Conservation (phyloP, 768 basidiomycete genomes). For the Mycena floridula region DNA sequence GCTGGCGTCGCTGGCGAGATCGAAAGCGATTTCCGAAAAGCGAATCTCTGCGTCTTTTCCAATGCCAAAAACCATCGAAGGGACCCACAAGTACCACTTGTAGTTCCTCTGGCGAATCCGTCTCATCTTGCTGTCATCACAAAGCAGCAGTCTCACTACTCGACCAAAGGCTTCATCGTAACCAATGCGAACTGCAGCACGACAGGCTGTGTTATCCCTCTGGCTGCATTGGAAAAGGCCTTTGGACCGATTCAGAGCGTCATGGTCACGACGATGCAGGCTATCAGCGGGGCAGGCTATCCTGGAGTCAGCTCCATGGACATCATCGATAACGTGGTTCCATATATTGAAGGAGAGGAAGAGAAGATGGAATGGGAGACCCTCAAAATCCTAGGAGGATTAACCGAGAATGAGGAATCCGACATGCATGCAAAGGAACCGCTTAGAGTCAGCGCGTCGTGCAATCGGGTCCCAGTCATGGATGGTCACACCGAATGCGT, state of each 20-base stretch:
- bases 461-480: slow-evolving; percentile 92
- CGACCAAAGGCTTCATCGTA: slow-evolving; percentile 85
- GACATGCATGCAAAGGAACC: slow-evolving; percentile 82
- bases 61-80: slow-evolving; percentile 96
- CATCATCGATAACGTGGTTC: slow-evolving; percentile 94
- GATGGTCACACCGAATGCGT: slow-evolving; percentile 94
- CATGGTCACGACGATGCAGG: slow-evolving; percentile 94
- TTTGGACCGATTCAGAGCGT: slow-evolving; percentile 94
- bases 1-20: slow-evolving; percentile 93
- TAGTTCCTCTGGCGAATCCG: slow-evolving; percentile 94
- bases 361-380: slow-evolving; percentile 99
- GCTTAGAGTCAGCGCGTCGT: slow-evolving; percentile 85
- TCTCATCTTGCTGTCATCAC: slow-evolving; percentile 77
- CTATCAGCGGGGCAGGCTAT: slow-evolving; percentile 97
- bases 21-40: slow-evolving; percentile 79
- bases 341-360: slow-evolving; percentile 89
- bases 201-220: slow-evolving; percentile 88
- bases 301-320: slow-evolving; percentile 88
- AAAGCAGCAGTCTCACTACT: slow-evolving; percentile 70
- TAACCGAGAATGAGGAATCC: slow-evolving; percentile 30
- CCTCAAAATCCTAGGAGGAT: slow-evolving; percentile 89
- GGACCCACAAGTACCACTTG: slow-evolving; percentile 88
- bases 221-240: slow-evolving; percentile 79
- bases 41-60: slow-evolving; percentile 90
- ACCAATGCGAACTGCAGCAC: slow-evolving; percentile 99